Evolutionary conservation across 2,329 filamentous ascomycete genomes (phyloP).

Genomic region (Orbilia oligospora): DNA sequence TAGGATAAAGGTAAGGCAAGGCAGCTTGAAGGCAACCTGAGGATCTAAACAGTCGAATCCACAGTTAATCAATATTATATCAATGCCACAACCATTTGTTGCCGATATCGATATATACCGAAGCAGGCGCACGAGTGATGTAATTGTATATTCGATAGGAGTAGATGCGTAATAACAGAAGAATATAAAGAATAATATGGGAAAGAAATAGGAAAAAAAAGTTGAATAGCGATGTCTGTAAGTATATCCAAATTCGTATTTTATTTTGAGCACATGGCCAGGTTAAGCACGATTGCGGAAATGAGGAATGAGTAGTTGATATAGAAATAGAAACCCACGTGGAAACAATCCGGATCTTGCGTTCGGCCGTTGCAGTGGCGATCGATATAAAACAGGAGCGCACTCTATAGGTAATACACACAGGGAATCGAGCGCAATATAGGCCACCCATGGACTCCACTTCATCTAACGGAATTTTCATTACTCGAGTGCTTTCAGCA

Average conservation of each 20-base stretch:
- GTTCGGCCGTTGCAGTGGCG: slow-evolving; percentile 42
- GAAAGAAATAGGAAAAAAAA: neutral
- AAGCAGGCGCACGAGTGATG: neutral
- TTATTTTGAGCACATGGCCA: neutral
- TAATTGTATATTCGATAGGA: neutral
- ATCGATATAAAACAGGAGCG: slow-evolving; percentile 40
- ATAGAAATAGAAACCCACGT: slow-evolving; percentile 57
- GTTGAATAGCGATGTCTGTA: neutral
- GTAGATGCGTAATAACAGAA: neutral
- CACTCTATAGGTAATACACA: slow-evolving; percentile 20
- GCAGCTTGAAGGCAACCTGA: no score
- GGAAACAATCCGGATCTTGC: slow-evolving; percentile 40
- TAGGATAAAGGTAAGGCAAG: neutral
- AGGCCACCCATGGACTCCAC: slow-evolving; percentile 38
- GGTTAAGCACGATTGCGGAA: slow-evolving; percentile 1
- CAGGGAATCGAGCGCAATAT: slow-evolving; percentile 10
- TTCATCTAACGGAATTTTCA: slow-evolving; percentile 25
- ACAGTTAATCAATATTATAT: neutral
- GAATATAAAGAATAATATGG: neutral
- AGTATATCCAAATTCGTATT: neutral
- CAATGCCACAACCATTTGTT: neutral
- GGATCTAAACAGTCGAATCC: neutral
- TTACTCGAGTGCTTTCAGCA: slow-evolving; percentile 15
- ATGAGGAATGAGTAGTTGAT: slow-evolving; percentile 24
- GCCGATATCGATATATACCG: neutral